These are phyloP conservation scores for Cucumis cinereus DNA, from an alignment of 306 rosid species.

Conservation along the genomic window DNA sequence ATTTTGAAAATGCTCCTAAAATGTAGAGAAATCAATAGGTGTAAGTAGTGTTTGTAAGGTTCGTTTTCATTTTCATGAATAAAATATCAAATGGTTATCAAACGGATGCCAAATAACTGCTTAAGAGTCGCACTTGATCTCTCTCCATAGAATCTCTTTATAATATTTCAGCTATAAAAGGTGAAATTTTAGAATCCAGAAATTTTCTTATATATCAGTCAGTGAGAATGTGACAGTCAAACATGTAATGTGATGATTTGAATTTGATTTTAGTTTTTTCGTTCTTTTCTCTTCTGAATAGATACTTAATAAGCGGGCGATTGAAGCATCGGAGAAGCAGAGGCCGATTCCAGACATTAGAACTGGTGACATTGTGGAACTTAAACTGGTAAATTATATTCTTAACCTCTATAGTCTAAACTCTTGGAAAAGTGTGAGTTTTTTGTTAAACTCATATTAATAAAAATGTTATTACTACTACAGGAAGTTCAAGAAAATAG, in stretches of 20 bases:
- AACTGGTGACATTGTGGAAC: slow-evolving; percentile 77
- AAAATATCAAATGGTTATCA: too few species aligned
- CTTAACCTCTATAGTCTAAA: background rate
- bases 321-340: slow-evolving; percentile 64
- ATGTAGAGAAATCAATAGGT: too few species aligned
- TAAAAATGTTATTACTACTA: background rate
- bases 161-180: background rate
- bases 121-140: background rate
- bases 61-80: too few species aligned
- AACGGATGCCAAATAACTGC: background rate
- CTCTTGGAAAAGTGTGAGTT: background rate
- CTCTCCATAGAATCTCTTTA: background rate
- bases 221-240: background rate
- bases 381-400: slow-evolving; percentile 54
- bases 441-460: background rate
- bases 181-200: background rate
- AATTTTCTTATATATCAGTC: background rate
- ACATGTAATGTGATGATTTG: background rate
- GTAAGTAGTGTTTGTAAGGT: too few species aligned
- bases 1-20: too few species aligned
- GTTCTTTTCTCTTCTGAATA: slow-evolving; percentile 14
- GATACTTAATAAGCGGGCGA: slow-evolving; percentile 72
- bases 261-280: background rate
- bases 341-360: slow-evolving; percentile 74
- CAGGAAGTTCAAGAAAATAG: slow-evolving; percentile 96